A percentile compares a stretch with the other conserved stretches of the same genome.
phyloP scores from a whole-genome alignment of 2,329 filamentous ascomycete species.

The Decorospora gaudefroyi region DNA sequence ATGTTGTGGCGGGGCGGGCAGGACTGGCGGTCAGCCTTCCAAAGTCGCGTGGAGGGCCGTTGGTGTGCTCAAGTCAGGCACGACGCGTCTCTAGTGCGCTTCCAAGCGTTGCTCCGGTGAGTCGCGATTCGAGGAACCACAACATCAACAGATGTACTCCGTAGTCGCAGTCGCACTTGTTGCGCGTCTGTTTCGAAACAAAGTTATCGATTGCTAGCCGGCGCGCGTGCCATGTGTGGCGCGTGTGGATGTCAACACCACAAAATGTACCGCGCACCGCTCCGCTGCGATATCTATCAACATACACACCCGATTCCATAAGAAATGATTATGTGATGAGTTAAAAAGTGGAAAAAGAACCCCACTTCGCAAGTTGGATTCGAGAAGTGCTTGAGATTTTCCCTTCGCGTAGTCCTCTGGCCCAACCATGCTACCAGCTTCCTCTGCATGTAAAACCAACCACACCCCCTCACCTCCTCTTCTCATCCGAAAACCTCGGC shows the following conservation, averaged over 20 bases:
- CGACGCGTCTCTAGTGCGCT: slow-evolving; percentile 12
- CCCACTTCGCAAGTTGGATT: too few relatives aligned
- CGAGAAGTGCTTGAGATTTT: too few relatives aligned
- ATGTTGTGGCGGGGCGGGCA: slow-evolving; percentile 34
- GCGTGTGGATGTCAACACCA: slow-evolving; percentile 28
- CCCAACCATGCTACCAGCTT: too few relatives aligned
- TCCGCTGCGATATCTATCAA: too few relatives aligned
- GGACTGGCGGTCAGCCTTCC: slow-evolving; percentile 35
- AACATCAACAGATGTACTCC: slow-evolving; percentile 35
- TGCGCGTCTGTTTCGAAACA: slow-evolving; percentile 29
- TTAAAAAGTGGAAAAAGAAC: too few relatives aligned
- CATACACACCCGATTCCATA: too few relatives aligned
- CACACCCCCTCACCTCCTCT: slow-evolving; percentile 33
- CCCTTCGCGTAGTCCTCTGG: too few relatives aligned
- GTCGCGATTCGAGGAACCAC: slow-evolving; percentile 36
- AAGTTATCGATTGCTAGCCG: slow-evolving; percentile 33
- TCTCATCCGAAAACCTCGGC: slow-evolving; percentile 46
- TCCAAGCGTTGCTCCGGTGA: slow-evolving; percentile 23
- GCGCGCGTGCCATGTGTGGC: slow-evolving; percentile 22
- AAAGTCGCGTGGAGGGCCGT: slow-evolving; percentile 22
- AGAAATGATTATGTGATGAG: too few relatives aligned
- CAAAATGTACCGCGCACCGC: slow-evolving; percentile 21
- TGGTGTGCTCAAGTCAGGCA: slow-evolving; percentile 14
- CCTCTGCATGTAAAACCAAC: background rate
- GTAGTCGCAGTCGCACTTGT: slow-evolving; percentile 23